These are phyloP conservation scores for Aspergillus glaucus DNA, from an alignment of 2,329 filamentous ascomycete species.

Conservation along the genomic window DNA sequence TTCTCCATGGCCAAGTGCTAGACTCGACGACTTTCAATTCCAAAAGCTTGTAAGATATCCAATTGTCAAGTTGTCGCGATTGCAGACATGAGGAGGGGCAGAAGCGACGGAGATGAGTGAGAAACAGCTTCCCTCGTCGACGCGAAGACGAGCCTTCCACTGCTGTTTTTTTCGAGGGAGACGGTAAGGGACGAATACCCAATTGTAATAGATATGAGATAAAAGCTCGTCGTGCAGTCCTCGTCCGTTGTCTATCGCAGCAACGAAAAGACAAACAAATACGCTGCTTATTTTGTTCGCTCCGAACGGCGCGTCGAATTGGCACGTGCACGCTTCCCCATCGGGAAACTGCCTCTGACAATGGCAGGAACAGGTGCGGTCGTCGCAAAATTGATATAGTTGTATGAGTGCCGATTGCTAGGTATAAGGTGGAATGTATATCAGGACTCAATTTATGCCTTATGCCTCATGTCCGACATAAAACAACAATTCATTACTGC, in stretches of 20 bases:
- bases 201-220: too few species aligned
- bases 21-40: neutral
- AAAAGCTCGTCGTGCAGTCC: neutral
- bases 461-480: too few species aligned
- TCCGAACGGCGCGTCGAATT: neutral
- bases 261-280: neutral
- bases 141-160: neutral
- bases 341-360: neutral
- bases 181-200: neutral
- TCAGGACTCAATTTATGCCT: too few species aligned
- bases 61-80: neutral
- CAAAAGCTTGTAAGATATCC: too few species aligned
- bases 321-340: neutral
- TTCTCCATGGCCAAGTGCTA: slow-evolving; percentile 63
- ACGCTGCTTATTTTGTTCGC: neutral
- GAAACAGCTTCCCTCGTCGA: neutral
- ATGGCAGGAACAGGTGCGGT: too few species aligned
- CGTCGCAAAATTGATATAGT: neutral
- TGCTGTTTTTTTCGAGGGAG: neutral
- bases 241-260: neutral
- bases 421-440: too few species aligned
- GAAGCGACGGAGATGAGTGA: neutral
- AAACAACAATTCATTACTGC: too few species aligned
- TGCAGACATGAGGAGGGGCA: slow-evolving; percentile 1
- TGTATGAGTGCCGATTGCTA: neutral